Conservation (phyloP, 805 yeast genomes). For the Teunomyces tritomae region DNA sequence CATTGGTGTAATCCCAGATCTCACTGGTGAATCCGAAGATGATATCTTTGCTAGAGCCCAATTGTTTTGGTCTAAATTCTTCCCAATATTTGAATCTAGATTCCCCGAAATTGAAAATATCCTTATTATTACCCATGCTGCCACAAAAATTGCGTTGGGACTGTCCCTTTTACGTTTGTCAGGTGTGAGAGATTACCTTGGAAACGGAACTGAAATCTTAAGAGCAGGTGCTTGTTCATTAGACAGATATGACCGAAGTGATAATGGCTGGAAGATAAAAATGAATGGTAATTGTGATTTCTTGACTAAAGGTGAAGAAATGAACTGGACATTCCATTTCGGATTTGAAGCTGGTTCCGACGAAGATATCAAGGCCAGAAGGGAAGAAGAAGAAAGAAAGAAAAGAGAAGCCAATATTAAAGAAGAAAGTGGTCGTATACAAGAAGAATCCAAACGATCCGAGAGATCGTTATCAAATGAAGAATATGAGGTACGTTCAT, state of each 20-base stretch:
- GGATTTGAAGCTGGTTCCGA: slow-evolving; percentile 87
- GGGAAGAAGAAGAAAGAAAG: slow-evolving; percentile 13
- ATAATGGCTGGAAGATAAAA: slow-evolving; percentile 54
- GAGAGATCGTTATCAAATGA: slow-evolving; percentile 11
- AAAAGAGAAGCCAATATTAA: slow-evolving; percentile 39
- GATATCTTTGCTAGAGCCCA: slow-evolving; percentile 65
- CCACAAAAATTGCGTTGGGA: slow-evolving; percentile 85
- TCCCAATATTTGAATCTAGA: slow-evolving; percentile 53
- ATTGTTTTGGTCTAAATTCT: slow-evolving; percentile 52
- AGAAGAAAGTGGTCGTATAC: slow-evolving; percentile 17
- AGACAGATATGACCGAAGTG: slow-evolving; percentile 50
- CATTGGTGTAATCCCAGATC: slow-evolving; percentile 58
- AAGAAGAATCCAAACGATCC: slow-evolving; percentile 14
- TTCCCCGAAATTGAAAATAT: slow-evolving; percentile 63
- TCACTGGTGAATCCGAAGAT: slow-evolving; percentile 69
- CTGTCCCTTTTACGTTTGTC: slow-evolving; percentile 60
- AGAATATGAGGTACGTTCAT: slow-evolving; percentile 26
- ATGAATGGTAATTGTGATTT: slow-evolving; percentile 76
- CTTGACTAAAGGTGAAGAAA: slow-evolving; percentile 77
- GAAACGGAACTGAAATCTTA: slow-evolving; percentile 34
- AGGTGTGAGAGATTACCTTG: slow-evolving; percentile 52
- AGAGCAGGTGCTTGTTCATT: slow-evolving; percentile 85
- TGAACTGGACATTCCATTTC: slow-evolving; percentile 84
- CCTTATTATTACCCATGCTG: slow-evolving; percentile 88
- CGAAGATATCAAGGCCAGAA: slow-evolving; percentile 61